Evolutionary conservation across 2,329 filamentous ascomycete genomes (phyloP).

Genomic region (Fusarium azukiicola): DNA sequence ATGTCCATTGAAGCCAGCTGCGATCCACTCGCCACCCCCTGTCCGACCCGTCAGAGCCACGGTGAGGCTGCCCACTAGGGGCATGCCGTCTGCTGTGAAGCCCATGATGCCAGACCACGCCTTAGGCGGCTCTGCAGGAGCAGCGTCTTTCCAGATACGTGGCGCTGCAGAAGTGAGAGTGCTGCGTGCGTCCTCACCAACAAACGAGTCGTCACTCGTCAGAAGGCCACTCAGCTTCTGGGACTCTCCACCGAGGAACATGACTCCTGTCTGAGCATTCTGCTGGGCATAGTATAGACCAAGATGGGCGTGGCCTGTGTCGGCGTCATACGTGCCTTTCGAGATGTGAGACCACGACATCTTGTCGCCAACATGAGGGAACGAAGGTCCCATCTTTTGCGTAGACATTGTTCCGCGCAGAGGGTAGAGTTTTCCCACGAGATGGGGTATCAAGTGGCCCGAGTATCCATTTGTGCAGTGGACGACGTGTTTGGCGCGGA

Average conservation of each 20-base stretch:
- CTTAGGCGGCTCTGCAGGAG: conserved; percentile 50
- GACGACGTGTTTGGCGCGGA: conserved; percentile 71
- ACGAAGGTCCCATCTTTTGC: conserved; percentile 62
- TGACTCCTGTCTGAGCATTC: conserved; percentile 60
- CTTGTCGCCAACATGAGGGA: conserved; percentile 52
- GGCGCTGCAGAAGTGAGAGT: conserved; percentile 63
- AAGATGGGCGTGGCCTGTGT: conserved; percentile 64
- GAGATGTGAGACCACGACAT: conserved; percentile 72
- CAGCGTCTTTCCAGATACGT: conserved; percentile 53
- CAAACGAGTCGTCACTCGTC: conserved; percentile 65
- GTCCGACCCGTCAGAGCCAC: conserved; percentile 46
- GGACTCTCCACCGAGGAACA: conserved; percentile 76
- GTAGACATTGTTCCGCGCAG: conserved; percentile 71
- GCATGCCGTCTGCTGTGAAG: conserved; percentile 68
- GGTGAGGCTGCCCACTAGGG: conserved; percentile 70
- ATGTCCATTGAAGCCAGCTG: conserved; percentile 71
- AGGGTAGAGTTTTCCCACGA: conserved; percentile 67
- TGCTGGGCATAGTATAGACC: conserved; percentile 54
- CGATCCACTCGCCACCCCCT: conserved; percentile 66
- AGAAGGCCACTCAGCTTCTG: conserved; percentile 63
- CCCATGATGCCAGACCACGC: conserved; percentile 73
- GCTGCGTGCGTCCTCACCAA: conserved; percentile 59
- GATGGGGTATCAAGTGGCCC: conserved; percentile 70
- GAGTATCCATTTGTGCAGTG: conserved; percentile 78
- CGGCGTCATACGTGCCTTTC: conserved; percentile 68